Conservation (phyloP, 2,329 filamentous ascomycete genomes). For the Ophiostoma populinum region DNA sequence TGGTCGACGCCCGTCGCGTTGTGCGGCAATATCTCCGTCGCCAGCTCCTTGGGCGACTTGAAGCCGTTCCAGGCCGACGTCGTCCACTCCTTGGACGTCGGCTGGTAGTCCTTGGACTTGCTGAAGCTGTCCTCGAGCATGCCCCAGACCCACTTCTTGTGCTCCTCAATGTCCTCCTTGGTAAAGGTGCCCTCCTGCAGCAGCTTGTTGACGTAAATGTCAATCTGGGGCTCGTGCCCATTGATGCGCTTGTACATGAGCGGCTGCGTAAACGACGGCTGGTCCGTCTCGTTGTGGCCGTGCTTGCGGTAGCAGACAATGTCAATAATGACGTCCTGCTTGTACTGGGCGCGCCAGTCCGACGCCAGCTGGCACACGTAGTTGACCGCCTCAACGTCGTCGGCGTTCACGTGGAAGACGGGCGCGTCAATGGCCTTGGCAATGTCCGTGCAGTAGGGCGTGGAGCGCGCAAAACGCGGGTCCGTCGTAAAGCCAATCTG, state of each 20-base stretch:
- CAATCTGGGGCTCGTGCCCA: conserved; percentile 66
- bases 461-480: conserved; percentile 90
- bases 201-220: conserved; percentile 84
- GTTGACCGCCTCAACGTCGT: conserved; percentile 96
- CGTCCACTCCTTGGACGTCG: conserved; percentile 93
- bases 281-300: conserved; percentile 98
- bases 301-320: conserved; percentile 98
- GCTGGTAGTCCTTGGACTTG: conserved; percentile 93
- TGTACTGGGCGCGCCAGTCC: conserved; percentile 97
- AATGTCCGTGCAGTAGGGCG: conserved; percentile 97
- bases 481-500: conserved; percentile 99
- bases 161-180: conserved; percentile 94
- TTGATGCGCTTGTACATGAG: conserved; percentile 98
- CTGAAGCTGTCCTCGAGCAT: conserved; percentile 97
- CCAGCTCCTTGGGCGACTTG: conserved; percentile 96
- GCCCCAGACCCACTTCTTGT: conserved; percentile 99
- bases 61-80: conserved; percentile 99
- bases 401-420: conserved; percentile 97
- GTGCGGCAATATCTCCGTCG: conserved; percentile 85
- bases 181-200: conserved; percentile 87
- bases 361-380: conserved; percentile 94
- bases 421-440: conserved; percentile 97
- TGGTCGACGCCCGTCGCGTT: conserved; percentile 65
- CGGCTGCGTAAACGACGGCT: conserved; percentile 98
- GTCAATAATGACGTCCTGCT: conserved; percentile 94